Evolutionary conservation across 148 eudicot genomes (phyloP).

Genomic region (Chenopodium berlandieri): DNA sequence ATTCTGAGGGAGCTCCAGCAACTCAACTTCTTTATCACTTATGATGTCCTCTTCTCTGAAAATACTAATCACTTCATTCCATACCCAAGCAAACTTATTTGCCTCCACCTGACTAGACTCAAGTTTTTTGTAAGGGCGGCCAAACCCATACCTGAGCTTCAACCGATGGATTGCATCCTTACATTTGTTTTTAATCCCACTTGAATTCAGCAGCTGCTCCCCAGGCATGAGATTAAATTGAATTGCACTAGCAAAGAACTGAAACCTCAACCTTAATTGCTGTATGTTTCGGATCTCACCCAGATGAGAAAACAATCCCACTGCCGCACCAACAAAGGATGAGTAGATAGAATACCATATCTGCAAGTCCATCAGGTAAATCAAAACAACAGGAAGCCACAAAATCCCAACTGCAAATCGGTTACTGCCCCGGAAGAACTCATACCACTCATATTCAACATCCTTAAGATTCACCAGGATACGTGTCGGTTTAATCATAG

Average conservation of each 20-base stretch:
- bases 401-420: slow-evolving; percentile 73
- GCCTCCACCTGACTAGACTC: slow-evolving; percentile 95
- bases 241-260: slow-evolving; percentile 91
- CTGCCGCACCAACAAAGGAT: slow-evolving; percentile 73
- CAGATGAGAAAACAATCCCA: slow-evolving; percentile 79
- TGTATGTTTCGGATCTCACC: slow-evolving; percentile 91
- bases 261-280: slow-evolving; percentile 89
- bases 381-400: slow-evolving; percentile 89
- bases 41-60: slow-evolving; percentile 92
- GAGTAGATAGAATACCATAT: slow-evolving; percentile 96
- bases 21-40: slow-evolving; percentile 71
- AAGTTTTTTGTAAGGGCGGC: slow-evolving; percentile 78
- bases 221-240: slow-evolving; percentile 96
- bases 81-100: slow-evolving; percentile 79
- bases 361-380: slow-evolving; percentile 86
- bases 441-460: slow-evolving; percentile 67
- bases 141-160: slow-evolving; percentile 87
- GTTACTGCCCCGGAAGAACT: slow-evolving; percentile 67
- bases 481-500: slow-evolving; percentile 71
- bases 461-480: slow-evolving; percentile 39
- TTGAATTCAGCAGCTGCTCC: slow-evolving; percentile 71
- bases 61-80: slow-evolving; percentile 79
- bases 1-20: slow-evolving; percentile 88
- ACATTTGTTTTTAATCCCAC: slow-evolving; percentile 61
- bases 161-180: slow-evolving; percentile 65